phyloP scores from a whole-genome alignment of 306 rosid genomes.

The Vigna unguiculata region DNA sequence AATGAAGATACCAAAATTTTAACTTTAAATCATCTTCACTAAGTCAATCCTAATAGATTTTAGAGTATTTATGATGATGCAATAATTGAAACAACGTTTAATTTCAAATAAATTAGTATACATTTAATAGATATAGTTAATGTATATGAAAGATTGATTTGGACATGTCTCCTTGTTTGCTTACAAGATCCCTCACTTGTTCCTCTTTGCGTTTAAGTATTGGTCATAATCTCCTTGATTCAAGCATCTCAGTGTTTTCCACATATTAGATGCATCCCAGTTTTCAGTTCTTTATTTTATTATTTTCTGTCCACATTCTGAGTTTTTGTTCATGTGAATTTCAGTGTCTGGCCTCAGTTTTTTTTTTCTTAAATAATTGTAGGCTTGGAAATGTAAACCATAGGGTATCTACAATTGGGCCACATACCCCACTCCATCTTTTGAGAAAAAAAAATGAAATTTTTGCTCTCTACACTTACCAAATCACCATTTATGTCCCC shows the following conservation, averaged over 20 bases:
- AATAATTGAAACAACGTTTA: neutral
- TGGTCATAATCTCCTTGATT: conserved; percentile 27
- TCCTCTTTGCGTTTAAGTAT: conserved; percentile 2
- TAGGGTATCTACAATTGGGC: conserved; percentile 1
- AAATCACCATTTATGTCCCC: no score
- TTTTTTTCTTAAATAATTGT: neutral
- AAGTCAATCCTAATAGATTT: neutral
- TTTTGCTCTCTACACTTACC: no score
- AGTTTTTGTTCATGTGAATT: neutral
- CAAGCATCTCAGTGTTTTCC: neutral
- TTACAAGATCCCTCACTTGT: neutral
- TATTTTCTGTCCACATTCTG: neutral
- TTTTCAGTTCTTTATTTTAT: neutral
- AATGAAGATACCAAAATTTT: neutral
- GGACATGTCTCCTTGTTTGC: neutral
- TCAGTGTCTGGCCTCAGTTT: neutral
- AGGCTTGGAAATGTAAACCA: neutral
- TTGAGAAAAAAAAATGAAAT: no score
- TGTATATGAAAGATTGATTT: neutral
- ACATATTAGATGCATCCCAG: neutral
- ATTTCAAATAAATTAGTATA: neutral
- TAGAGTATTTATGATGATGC: conserved; percentile 11
- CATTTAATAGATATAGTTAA: neutral
- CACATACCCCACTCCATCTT: neutral
- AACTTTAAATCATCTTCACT: no score